phyloP scores from a whole-genome alignment of 2,329 filamentous ascomycete genomes.

The Arthrobotrys sphaeroides region DNA sequence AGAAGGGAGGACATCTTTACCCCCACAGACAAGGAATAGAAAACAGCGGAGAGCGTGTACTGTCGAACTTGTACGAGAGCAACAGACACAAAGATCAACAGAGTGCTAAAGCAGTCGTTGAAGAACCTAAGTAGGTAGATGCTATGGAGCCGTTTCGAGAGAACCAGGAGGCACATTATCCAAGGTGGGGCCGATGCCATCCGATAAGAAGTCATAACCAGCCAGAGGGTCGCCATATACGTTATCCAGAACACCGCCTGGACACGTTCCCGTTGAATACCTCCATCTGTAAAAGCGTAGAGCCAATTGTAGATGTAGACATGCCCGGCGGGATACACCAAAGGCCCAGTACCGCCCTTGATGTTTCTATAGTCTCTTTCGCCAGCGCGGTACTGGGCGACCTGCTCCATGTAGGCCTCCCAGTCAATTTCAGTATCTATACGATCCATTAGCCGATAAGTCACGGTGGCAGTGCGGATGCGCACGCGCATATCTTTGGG shows the following conservation, averaged over 20 bases:
- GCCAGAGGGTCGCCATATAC: constrained; percentile 77
- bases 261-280: constrained; percentile 78
- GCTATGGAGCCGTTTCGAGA: constrained; percentile 92
- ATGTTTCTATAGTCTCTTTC: constrained; percentile 90
- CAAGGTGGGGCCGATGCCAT: constrained; percentile 82
- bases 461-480: too few species aligned
- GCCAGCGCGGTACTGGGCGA: constrained; percentile 79
- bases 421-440: constrained; percentile 98
- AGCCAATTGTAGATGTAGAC: constrained; percentile 88
- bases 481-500: too few species aligned
- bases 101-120: constrained; percentile 89
- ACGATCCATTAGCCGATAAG: background rate
- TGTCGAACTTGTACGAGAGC: constrained; percentile 76
- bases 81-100: constrained; percentile 85
- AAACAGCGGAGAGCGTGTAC: constrained; percentile 77
- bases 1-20: constrained; percentile 94
- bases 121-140: constrained; percentile 92
- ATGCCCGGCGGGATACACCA: constrained; percentile 94
- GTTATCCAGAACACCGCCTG: constrained; percentile 83
- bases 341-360: constrained; percentile 85
- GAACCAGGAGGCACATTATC: constrained; percentile 81
- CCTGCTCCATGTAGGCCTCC: constrained; percentile 95
- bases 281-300: constrained; percentile 79
- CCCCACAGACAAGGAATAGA: constrained; percentile 82
- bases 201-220: constrained; percentile 86